phyloP scores from a whole-genome alignment of 306 rosid species.

The Cicer yamashitae region DNA sequence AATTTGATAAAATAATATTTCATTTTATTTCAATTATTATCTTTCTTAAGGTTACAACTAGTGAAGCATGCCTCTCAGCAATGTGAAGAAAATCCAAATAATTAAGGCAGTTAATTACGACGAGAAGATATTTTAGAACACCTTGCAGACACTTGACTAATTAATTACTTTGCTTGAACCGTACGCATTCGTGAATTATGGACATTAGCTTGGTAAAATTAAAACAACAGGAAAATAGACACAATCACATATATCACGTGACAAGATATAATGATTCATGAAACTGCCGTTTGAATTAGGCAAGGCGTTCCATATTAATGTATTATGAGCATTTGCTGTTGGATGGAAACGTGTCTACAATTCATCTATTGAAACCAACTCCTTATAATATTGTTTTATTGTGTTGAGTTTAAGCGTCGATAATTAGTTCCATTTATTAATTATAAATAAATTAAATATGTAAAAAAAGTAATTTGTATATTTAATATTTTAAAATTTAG shows the following conservation, averaged over 20 bases:
- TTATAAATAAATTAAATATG: too few species aligned
- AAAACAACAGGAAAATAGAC: not conserved
- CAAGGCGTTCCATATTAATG: slow-evolving; percentile 8
- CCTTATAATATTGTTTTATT: not conserved
- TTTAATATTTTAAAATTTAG: too few species aligned
- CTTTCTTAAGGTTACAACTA: not conserved
- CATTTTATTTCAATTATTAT: too few species aligned
- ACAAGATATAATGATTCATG: slow-evolving; percentile 3
- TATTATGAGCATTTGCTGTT: slow-evolving; percentile 7
- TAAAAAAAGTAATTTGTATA: too few species aligned
- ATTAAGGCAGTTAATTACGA: not conserved
- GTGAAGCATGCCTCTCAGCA: not conserved
- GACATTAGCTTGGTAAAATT: not conserved
- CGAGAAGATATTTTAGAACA: not conserved
- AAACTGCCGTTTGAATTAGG: slow-evolving; percentile 18
- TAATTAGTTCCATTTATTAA: too few species aligned
- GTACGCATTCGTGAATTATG: slow-evolving; percentile 26
- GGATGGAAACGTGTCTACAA: slow-evolving; percentile 14
- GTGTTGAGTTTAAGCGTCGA: too few species aligned
- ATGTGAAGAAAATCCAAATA: slow-evolving; percentile 25
- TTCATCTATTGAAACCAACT: slow-evolving; percentile 28
- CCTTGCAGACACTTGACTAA: slow-evolving; percentile 4
- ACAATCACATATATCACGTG: not conserved
- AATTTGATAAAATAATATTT: too few species aligned
- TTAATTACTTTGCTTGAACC: not conserved